Percentiles rank a stretch among this genome's conserved stretches.
Conservation (phyloP, 495 filamentous ascomycete genomes). For the Sordaria brevicollis region DNA sequence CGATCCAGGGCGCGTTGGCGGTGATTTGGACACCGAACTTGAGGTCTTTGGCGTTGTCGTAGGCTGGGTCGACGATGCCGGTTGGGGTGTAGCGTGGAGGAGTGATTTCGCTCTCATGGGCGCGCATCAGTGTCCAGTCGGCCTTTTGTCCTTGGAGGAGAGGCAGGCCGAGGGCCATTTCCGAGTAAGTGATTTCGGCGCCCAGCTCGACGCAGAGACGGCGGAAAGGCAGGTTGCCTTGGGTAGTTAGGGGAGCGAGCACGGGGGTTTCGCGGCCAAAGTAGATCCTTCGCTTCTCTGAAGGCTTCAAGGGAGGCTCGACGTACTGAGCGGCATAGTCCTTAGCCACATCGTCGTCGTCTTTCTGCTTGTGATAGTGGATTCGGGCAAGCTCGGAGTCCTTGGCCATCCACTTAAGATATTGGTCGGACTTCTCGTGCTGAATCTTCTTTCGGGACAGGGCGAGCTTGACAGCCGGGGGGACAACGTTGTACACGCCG, state of each 20-base stretch:
- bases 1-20: slow-evolving; percentile 78
- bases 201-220: slow-evolving; percentile 84
- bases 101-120: slow-evolving; percentile 67
- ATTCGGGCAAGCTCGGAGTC: slow-evolving; percentile 42
- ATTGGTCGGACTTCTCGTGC: slow-evolving; percentile 62
- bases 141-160: slow-evolving; percentile 82
- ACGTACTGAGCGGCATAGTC: slow-evolving; percentile 70
- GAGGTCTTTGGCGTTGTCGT: slow-evolving; percentile 71
- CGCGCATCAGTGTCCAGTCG: slow-evolving; percentile 92
- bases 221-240: slow-evolving; percentile 95
- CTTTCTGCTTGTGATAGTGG: slow-evolving; percentile 38
- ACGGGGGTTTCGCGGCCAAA: slow-evolving; percentile 88
- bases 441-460: slow-evolving; percentile 56
- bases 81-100: slow-evolving; percentile 46
- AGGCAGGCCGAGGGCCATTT: slow-evolving; percentile 92
- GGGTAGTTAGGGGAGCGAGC: slow-evolving; percentile 78
- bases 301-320: slow-evolving; percentile 77
- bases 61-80: slow-evolving; percentile 50
- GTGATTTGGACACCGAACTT: slow-evolving; percentile 89
- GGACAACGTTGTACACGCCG: slow-evolving; percentile 65
- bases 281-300: slow-evolving; percentile 87
- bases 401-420: slow-evolving; percentile 62
- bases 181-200: slow-evolving; percentile 89
- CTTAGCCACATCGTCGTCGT: slow-evolving; percentile 35
- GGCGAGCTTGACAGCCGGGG: slow-evolving; percentile 52